Evolutionary conservation across 441 rosid genomes (phyloP), one percentile per base, ranked within the genome.

Genomic region (Manihot esculenta): DNA sequence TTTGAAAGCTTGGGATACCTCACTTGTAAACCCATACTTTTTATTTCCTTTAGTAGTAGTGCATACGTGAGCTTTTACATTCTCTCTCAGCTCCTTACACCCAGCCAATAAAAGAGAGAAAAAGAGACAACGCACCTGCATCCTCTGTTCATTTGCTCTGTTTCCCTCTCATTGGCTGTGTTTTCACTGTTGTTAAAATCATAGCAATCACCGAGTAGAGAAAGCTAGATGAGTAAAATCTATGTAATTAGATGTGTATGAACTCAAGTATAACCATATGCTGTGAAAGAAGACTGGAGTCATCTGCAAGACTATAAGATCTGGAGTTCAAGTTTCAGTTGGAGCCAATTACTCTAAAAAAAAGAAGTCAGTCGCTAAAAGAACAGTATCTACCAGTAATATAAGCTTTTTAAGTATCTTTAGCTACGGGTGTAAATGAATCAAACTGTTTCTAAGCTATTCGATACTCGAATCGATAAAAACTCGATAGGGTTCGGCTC

Each of bases 1-100:
- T 66, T 20, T 38, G 24, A 75, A 74, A 79, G 80, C 79, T 73
- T 71, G 71, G 77, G 77, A 72, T 79, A n/a, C 80, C 77, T 69
- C 75, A 65, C 78, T 70, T 74, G 73, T 72, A 77, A 75, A 35
- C 73, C 73, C 71, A 30, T 30, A 38, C 42, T 65, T 44, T 49
- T 49, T 70, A 58, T 47, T 61, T 72, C 55, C 59, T 70, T 64
- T 41, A 23, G 56, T 20, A 23, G 56, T 20, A 59, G 51, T 47
- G 60, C 72, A n/a, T 58, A n/a, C 66, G 44, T 27, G 24, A 21
- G 26, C 44, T 53, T 75, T 57, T 74, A 44, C 55, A 14, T 35
- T 69, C 64, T 64, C 48, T 30, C 20, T 26, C 50, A 60, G 70
- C 62, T 74, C 54, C 71, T 51, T 38, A 67, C 62, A 45, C 72